Evolutionary conservation across 345 rosid species (phyloP), one percentile per base, ranked within the genome.

Genomic region (Durio zibethinus): DNA sequence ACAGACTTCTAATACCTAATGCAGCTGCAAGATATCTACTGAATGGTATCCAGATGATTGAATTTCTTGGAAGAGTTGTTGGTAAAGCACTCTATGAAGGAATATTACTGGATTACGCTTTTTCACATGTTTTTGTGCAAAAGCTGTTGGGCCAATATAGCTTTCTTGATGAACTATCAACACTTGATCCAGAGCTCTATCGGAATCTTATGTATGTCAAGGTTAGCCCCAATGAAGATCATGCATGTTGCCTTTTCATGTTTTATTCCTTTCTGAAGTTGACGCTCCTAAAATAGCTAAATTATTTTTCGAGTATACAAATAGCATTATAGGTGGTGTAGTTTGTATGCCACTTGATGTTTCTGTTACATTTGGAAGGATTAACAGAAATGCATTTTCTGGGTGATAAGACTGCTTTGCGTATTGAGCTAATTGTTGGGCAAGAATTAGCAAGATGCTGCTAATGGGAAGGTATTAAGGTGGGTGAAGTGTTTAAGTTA

Each of bases 21-120:
- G 76, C 92, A 73, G 89, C 96, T 68, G 99, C 99, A 64, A 88
- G 89, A 86, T 86, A 82, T 88, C 86, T 90, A 38, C 98, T 93
- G 80, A 89, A 95, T 68, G 97, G 99, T 72, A 81, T 89, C 76
- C 92, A 86, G 88, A 91, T 90, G 99, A 89, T 95, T 84, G 99
- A 93, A 85, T 95, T 95, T 81, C 97, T 95, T 78, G 99, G 99
- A 79, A 90, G 97, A 84, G 89, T 95, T 81, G 98, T 95, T 72
- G 99, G 99, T 75, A 92, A 95, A 90, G 98, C 99, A 76, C 91
- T 95, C 40, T 95, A 95, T 75, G 99, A 95, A 84, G 98, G 99
- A 83, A 92, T 95, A 80, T 83, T 95, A 81, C 89, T 93, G 72
- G 99, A 95, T 85, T 95, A 93, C 83, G 88, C 94, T 38, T 95